Evolutionary conservation across 1,139 yeast genomes (phyloP).

Genomic region (Martiniozyma asiatica): DNA sequence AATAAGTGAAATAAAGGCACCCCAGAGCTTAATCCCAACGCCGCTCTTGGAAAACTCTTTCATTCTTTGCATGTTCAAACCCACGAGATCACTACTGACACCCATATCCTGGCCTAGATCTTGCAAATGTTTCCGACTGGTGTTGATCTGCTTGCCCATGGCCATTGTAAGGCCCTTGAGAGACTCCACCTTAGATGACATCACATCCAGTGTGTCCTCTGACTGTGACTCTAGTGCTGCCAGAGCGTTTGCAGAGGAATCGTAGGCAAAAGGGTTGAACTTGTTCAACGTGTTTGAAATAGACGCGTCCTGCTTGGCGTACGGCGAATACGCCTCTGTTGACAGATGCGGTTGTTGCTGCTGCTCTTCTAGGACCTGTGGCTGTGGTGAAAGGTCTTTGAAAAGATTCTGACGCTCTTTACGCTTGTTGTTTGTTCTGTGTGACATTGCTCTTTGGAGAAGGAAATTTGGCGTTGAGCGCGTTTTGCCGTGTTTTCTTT

Average conservation of each 20-base stretch:
- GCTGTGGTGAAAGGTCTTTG: constrained; percentile 8
- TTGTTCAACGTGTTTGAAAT: no score
- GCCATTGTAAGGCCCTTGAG: constrained; percentile 58
- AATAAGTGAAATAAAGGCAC: constrained; percentile 47
- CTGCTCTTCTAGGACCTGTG: constrained; percentile 1
- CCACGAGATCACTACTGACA: constrained; percentile 29
- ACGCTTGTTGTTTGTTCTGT: no score
- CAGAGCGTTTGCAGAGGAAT: constrained; percentile 31
- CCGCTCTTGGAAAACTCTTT: constrained; percentile 72
- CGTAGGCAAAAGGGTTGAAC: no score
- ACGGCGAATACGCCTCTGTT: no score
- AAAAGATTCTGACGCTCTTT: constrained; percentile 20
- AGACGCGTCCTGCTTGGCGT: no score
- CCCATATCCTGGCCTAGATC: constrained; percentile 40
- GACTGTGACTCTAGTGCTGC: constrained; percentile 73
- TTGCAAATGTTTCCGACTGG: constrained; percentile 51
- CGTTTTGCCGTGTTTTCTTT: no score
- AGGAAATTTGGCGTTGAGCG: no score
- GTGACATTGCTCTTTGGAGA: no score
- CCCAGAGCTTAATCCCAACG: constrained; percentile 72
- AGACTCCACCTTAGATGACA: constrained; percentile 60
- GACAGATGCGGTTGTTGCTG: no score
- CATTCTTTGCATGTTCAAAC: constrained; percentile 64
- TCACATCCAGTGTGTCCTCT: constrained; percentile 59
- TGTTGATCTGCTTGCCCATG: constrained; percentile 81